These are phyloP conservation scores for Polytrichum commune DNA, from an alignment of 225 moss, liverwort and hornwort species.

Conservation along the genomic window DNA sequence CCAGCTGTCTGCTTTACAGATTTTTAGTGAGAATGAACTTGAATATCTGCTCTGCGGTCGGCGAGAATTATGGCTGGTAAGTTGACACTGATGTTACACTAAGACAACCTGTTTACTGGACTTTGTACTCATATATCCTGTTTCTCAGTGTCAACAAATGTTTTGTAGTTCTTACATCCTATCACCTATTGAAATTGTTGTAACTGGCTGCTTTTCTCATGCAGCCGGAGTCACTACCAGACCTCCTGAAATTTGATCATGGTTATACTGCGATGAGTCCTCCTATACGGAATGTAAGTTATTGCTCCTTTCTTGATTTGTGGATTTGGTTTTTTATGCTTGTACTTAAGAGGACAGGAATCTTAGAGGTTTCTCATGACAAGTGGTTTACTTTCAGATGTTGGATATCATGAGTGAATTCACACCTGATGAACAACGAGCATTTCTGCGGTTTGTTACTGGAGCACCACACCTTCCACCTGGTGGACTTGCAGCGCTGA, in stretches of 20 bases:
- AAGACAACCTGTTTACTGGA: no score
- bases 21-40: conserved; percentile 84
- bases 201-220: neutral
- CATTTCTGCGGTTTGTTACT: conserved; percentile 93
- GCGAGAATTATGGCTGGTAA: conserved; percentile 90
- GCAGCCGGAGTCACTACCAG: conserved; percentile 89
- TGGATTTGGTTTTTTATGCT: neutral
- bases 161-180: no score
- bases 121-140: no score
- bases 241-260: conserved; percentile 96
- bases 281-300: conserved; percentile 89
- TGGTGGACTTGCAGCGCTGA: conserved; percentile 88
- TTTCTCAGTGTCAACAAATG: no score
- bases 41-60: conserved; percentile 91
- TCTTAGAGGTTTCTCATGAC: neutral
- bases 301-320: neutral
- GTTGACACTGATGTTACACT: conserved; percentile 5
- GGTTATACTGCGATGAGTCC: conserved; percentile 94
- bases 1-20: conserved; percentile 78
- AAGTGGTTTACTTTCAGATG: conserved; percentile 40
- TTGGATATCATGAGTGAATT: conserved; percentile 97
- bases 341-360: neutral
- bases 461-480: conserved; percentile 96
- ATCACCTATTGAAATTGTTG: neutral
- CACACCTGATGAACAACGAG: conserved; percentile 81